Evolutionary conservation across 352 stramenopile species (phyloP), one percentile per base, ranked within the genome.

Genomic region (Elongisporangium prolatum): DNA sequence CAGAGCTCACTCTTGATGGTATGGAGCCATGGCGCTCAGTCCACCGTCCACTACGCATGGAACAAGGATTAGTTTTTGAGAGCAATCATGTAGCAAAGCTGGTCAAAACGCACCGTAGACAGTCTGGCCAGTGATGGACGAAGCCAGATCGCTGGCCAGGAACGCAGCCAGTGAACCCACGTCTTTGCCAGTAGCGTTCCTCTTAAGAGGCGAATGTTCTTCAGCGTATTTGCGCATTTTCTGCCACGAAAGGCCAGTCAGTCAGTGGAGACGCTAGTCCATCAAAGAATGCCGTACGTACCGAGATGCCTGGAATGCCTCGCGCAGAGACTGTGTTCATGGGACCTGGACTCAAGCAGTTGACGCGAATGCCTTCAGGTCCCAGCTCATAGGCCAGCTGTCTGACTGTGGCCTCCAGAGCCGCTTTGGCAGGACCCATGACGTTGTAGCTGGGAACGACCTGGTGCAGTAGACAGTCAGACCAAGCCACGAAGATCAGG

Each of bases 361-460:
- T 98, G 40, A 97, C 89, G 48, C 89, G 86, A 53, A 97, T 89
- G 20, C 84, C 74, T 17, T 87, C 62, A 0, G 68, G 64, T 13
- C 84, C 82, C 2, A 97, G 68, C 48, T 97, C 91, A 28, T 80
- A 74, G 20, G 92, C 92, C 4, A 98, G 67, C 28, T 91, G 84
- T 22, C 91, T 72, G 20, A 89, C 71, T 14, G 81, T 88, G 6
- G 86, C 83, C 60, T 97, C 92, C 6, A 97, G 74, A 8, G 86
- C 84, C 28, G 89, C 92, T 60, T 98, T 97, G 17, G 87, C 89
- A 5, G 89, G 89, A 5, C 92, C 92, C 92, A 98, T 98, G 17
- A 93, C 70, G 60, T 96, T 93, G 74, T 98, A 98, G 52, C 82
- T 90, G 13, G 86, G 89, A 44, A 97, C 78, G 38, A 95, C 86